Evolutionary conservation across 345 rosid genomes (phyloP), one percentile per base, ranked within the genome.

Genomic region (Eucalyptus shirleyi): DNA sequence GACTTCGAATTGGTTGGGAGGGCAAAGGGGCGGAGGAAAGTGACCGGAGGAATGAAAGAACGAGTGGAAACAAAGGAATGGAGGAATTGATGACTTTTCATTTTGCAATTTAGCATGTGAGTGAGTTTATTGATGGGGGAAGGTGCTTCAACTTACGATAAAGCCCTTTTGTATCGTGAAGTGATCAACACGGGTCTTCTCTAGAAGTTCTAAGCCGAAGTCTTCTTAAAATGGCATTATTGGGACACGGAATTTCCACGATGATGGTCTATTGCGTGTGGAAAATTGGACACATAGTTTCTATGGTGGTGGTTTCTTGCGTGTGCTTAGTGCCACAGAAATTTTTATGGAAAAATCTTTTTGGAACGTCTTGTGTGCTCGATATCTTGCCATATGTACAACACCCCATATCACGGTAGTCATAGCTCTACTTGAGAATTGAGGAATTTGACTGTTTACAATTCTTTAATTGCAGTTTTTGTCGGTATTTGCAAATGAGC

Each of bases 331-430:
- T 16, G 2, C 55, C 55, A 55, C 1, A 8, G 2, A 55, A 59
- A 9, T 59, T 24, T 59, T n/a, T 4, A 21, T 5, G 65, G 7
- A 11, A 59, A 59, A 26, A 8, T 59, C n/a, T 10, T 11, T 15
- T 26, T 26, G 7, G 12, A 55, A 21, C 0, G 23, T 51, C 9
- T 17, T 51, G 23, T 50, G 55, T 6, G 55, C 23, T 0, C 9
- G 4, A 51, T 51, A 51, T 51, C 55, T 17, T 51, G 55, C 23
- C 55, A 51, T 0, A 0, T 51, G 0, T 51, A 51, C 23, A 17
- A 51, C 55, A 51, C 55, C 23, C 9, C 23, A 51, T 51, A 18
- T 51, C 0, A 51, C 23, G 23, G 4, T 21, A 51, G 0, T 51
- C 21, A 51, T 4, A 7, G 3, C 8, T 51, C 5, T 21, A 21